These are phyloP conservation scores for Santalum album DNA, from an alignment of 164 flowering plant genomes.

Conservation along the genomic window DNA sequence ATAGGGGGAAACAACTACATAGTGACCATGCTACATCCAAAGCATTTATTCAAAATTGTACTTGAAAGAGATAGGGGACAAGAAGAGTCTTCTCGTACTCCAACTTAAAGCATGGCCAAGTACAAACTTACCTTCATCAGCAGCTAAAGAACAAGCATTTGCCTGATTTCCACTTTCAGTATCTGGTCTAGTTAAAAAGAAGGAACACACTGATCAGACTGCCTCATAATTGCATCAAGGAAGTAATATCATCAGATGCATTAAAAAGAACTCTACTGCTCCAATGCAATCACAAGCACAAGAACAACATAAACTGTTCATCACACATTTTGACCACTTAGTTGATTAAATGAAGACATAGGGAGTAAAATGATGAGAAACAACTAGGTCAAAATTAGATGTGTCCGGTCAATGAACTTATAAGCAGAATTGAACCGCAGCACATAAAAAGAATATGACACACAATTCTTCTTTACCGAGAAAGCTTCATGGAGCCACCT, in stretches of 20 bases:
- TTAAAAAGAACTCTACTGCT: not conserved
- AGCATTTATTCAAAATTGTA: too few species aligned
- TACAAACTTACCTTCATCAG: constrained; percentile 37
- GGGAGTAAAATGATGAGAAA: not conserved
- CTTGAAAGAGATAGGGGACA: not conserved
- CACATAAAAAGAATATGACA: too few species aligned
- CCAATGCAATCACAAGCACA: not conserved
- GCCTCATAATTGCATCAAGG: constrained; percentile 3
- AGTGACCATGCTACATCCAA: too few species aligned
- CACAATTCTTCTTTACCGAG: too few species aligned
- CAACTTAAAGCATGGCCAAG: not conserved
- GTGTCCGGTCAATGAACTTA: too few species aligned
- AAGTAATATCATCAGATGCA: too few species aligned
- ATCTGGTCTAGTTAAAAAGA: constrained; percentile 35
- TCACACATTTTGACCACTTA: not conserved
- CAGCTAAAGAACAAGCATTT: constrained; percentile 16
- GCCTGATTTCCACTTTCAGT: constrained; percentile 14
- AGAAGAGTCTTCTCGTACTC: not conserved
- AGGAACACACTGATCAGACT: constrained; percentile 1
- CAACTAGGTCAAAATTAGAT: not conserved
- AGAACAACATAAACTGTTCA: not conserved
- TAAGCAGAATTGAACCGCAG: too few species aligned
- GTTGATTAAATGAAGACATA: not conserved
- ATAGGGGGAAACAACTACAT: not conserved
- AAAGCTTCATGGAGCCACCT: too few species aligned